These are phyloP conservation scores for Lactarius pseudohatsudake DNA, from an alignment of 768 basidiomycete species.

Conservation along the genomic window DNA sequence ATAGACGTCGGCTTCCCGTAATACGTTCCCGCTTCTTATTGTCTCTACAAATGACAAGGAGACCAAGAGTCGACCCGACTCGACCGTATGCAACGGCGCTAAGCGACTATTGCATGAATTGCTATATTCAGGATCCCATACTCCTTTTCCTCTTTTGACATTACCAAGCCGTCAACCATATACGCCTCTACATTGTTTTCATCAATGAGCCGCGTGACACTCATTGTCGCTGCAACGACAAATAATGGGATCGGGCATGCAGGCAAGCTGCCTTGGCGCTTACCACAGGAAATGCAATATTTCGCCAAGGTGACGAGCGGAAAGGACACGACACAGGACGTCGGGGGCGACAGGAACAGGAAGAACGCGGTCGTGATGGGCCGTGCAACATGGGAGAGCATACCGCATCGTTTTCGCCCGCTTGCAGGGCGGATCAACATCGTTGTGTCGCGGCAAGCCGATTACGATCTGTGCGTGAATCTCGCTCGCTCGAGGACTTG, in stretches of 20 bases:
- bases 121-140: too few species aligned
- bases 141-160: not conserved
- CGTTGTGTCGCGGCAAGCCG: constrained; percentile 62
- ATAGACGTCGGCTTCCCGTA: not conserved
- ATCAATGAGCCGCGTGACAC: constrained; percentile 43
- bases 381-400: constrained; percentile 96
- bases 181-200: not conserved
- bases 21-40: not conserved
- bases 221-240: constrained; percentile 91
- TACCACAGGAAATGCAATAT: constrained; percentile 88
- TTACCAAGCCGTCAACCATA: not conserved
- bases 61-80: not conserved
- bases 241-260: constrained; percentile 84
- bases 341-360: constrained; percentile 16
- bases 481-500: not conserved
- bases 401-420: constrained; percentile 82
- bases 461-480: constrained; percentile 60
- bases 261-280: constrained; percentile 80
- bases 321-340: constrained; percentile 45
- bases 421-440: constrained; percentile 74
- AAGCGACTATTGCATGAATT: too few species aligned
- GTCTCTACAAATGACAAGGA: not conserved
- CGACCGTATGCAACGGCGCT: too few species aligned
- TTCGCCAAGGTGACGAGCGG: constrained; percentile 78
- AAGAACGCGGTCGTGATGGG: constrained; percentile 92